phyloP scores from a whole-genome alignment of 139 green algal genomes.

The Tetratostichococcus sp. region DNA sequence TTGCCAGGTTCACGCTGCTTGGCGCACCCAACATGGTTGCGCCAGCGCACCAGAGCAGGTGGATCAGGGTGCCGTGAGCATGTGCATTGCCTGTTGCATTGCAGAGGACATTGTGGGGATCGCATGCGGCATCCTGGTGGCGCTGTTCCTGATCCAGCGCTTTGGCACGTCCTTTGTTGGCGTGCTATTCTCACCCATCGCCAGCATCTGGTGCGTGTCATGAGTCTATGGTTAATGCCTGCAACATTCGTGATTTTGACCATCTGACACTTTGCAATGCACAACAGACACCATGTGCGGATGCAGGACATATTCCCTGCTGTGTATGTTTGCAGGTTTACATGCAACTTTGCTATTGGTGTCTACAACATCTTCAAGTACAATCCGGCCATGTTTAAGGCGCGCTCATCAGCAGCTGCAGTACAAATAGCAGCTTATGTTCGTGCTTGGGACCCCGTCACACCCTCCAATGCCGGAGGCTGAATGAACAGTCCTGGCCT shows the following conservation, averaged over 20 bases:
- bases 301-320: no score
- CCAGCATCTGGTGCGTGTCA: conserved; percentile 37
- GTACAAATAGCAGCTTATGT: no score
- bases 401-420: no score
- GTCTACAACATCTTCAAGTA: conserved; percentile 50
- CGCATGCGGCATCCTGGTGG: conserved; percentile 28
- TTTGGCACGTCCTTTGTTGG: conserved; percentile 41
- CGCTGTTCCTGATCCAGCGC: conserved; percentile 52
- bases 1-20: background rate
- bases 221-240: no score
- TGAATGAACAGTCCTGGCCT: conserved; percentile 1
- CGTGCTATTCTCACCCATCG: conserved; percentile 49
- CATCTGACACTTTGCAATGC: no score
- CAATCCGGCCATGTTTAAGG: conserved; percentile 9
- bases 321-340: background rate
- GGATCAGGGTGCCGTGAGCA: no score
- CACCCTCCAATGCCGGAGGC: no score
- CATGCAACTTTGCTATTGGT: conserved; percentile 30
- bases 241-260: no score
- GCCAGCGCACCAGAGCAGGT: no score
- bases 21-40: no score
- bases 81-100: background rate
- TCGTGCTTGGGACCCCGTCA: no score
- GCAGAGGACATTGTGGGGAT: conserved; percentile 24
- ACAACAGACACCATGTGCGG: no score